Evolutionary conservation across 1,284 basidiomycete genomes (phyloP), one percentile per base, ranked within the genome.

Genomic region (Psilocybe mexicana): DNA sequence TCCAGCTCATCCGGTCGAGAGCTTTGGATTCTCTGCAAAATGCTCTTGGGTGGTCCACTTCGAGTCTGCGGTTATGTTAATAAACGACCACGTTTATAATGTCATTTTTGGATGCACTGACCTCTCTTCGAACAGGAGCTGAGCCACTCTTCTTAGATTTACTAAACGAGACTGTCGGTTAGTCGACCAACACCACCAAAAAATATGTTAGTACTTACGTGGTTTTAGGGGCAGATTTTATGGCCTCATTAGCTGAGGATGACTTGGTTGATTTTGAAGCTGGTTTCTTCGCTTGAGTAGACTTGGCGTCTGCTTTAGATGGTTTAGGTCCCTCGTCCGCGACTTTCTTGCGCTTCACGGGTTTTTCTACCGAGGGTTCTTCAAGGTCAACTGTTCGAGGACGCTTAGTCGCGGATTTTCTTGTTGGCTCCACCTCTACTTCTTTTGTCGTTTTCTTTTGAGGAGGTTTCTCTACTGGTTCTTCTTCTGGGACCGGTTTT

Each of bases 41-140:
- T 63, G 24, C 67, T 67, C 46, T 62, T 65, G 1, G 69, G 69
- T 14, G 63, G 67, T 12, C 65, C 65, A 51, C 44, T 62, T 28
- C 51, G 52, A n/a, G 24, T 12, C 35, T 58, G n/a, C 24, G 24
- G 10, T 14, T 47, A 24, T 28, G 23, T 33, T 7, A 8, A 26
- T 44, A 46, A 28, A n/a, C 18, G 26, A 47, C 47, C 23, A 47
- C 4, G 6, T 10, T 2, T 35, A 48, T 44, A 36, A 43, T 26
- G 6, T 26, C 24, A 38, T 28, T 25, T 14, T 50, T 23, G 48
- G 23, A 28, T 24, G n/a, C 3, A 47, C 57, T 33, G 45, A 59
- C 59, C 30, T 50, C 43, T 26, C 25, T 33, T 50, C 23, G 23
- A 43, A 36, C 36, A 24, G 55, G 47, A n/a, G 42, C 26, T 46